These are phyloP conservation scores for Talaromyces proteolyticus DNA, from an alignment of 495 filamentous ascomycete species.

Conservation along the genomic window DNA sequence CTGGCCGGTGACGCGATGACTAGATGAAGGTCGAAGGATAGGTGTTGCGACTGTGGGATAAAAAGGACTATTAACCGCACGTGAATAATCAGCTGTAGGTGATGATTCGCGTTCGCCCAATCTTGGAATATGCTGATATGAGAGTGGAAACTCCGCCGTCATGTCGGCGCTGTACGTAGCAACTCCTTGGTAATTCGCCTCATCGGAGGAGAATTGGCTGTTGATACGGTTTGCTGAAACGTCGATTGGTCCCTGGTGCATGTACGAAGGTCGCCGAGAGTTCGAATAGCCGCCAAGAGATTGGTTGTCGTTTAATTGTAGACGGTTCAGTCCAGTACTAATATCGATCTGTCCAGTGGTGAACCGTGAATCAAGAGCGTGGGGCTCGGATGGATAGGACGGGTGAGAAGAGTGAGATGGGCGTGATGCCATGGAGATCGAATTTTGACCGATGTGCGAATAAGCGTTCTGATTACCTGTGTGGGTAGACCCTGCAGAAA, in stretches of 20 bases:
- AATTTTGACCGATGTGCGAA: conserved; percentile 34
- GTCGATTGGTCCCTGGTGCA: conserved; percentile 29
- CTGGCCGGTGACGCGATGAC: conserved; percentile 25
- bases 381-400: conserved; percentile 36
- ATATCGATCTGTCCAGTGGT: conserved; percentile 26
- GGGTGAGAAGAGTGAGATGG: conserved; percentile 28
- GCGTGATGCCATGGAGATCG: conserved; percentile 28
- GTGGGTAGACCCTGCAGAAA: conserved; percentile 15
- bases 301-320: conserved; percentile 29
- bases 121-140: conserved; percentile 18
- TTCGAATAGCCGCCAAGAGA: conserved; percentile 15
- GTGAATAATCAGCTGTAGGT: conserved; percentile 51
- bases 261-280: conserved; percentile 21
- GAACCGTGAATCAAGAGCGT: conserved; percentile 27
- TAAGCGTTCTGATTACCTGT: conserved; percentile 21
- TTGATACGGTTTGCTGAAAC: conserved; percentile 23
- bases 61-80: conserved; percentile 52
- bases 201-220: conserved; percentile 20
- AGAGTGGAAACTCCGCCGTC: conserved; percentile 27
- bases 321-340: conserved; percentile 21
- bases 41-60: conserved; percentile 46
- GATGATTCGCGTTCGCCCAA: conserved; percentile 27
- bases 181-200: conserved; percentile 21
- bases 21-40: conserved; percentile 34
- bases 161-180: conserved; percentile 17